These are phyloP conservation scores for Niebla homalea DNA, from an alignment of 495 filamentous ascomycete genomes.

Conservation along the genomic window DNA sequence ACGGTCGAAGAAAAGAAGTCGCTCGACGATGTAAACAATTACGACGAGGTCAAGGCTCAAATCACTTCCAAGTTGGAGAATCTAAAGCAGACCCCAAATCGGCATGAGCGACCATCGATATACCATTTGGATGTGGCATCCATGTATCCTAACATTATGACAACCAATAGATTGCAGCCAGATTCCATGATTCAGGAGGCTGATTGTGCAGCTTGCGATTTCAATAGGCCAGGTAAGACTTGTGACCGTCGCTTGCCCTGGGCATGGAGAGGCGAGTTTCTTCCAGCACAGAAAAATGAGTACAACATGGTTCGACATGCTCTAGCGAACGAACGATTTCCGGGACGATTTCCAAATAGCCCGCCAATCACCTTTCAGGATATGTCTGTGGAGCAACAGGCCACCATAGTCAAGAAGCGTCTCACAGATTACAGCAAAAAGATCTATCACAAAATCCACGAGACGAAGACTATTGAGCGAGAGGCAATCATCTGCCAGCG, in stretches of 20 bases:
- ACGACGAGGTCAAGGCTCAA: slow-evolving; percentile 79
- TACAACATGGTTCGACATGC: slow-evolving; percentile 98
- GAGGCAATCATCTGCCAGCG: slow-evolving; percentile 98
- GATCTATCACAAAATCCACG: slow-evolving; percentile 98
- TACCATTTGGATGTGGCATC: slow-evolving; percentile 98
- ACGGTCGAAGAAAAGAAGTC: slow-evolving; percentile 90
- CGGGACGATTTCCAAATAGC: slow-evolving; percentile 53
- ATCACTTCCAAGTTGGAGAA: slow-evolving; percentile 58
- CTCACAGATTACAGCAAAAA: slow-evolving; percentile 92
- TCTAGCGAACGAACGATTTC: slow-evolving; percentile 87
- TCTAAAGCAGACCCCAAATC: slow-evolving; percentile 67
- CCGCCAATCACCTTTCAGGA: slow-evolving; percentile 69
- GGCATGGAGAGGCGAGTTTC: slow-evolving; percentile 96
- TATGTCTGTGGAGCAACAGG: slow-evolving; percentile 70
- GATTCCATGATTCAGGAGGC: slow-evolving; percentile 97
- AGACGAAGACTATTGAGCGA: slow-evolving; percentile 79
- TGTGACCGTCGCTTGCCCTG: slow-evolving; percentile 92
- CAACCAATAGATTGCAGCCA: slow-evolving; percentile 91
- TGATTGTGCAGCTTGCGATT: slow-evolving; percentile 93
- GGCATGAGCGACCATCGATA: slow-evolving; percentile 76
- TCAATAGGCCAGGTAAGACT: slow-evolving; percentile 94
- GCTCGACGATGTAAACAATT: slow-evolving; percentile 81
- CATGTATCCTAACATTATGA: slow-evolving; percentile 99
- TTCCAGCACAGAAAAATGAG: slow-evolving; percentile 90
- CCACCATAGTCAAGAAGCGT: slow-evolving; percentile 67